Conservation (phyloP, 108 stramenopile genomes). For the Schizochytrium sp. region DNA sequence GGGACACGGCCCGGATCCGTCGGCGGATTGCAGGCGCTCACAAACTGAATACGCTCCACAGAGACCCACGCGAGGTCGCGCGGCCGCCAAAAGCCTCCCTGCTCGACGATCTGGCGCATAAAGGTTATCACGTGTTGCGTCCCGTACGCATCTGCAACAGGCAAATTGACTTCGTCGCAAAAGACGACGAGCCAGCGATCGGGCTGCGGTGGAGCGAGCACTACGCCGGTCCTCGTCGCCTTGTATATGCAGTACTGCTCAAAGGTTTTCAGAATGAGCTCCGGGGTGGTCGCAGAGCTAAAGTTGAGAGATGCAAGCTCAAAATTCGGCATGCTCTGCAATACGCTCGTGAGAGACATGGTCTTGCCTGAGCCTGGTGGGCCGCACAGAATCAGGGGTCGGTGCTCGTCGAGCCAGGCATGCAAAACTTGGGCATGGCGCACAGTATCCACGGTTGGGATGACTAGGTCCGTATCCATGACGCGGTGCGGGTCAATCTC, state of each 20-base stretch:
- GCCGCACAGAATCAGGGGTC: slow-evolving; percentile 87
- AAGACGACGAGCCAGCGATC: slow-evolving; percentile 89
- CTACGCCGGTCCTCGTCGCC: slow-evolving; percentile 63
- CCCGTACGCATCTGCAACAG: slow-evolving; percentile 85
- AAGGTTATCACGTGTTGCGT: slow-evolving; percentile 92
- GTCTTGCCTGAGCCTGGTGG: slow-evolving; percentile 96
- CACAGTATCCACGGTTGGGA: slow-evolving; percentile 91
- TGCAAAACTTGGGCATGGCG: slow-evolving; percentile 83
- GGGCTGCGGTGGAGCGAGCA: slow-evolving; percentile 40
- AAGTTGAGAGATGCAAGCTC: slow-evolving; percentile 86
- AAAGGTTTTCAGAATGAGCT: slow-evolving; percentile 85
- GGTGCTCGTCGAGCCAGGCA: slow-evolving; percentile 79
- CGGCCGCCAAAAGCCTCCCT: slow-evolving; percentile 87
- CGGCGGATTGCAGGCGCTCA: slow-evolving; percentile 92
- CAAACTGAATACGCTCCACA: not conserved
- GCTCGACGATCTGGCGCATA: slow-evolving; percentile 91
- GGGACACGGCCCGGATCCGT: slow-evolving; percentile 90
- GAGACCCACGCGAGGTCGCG: not conserved
- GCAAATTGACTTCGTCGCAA: slow-evolving; percentile 98
- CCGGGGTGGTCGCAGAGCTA: slow-evolving; percentile 84
- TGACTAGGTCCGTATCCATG: slow-evolving; percentile 73
- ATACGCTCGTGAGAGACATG: slow-evolving; percentile 89
- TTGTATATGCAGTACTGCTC: slow-evolving; percentile 85
- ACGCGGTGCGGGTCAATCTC: slow-evolving; percentile 90
- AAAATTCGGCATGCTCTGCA: slow-evolving; percentile 80